A percentile compares a stretch with the other conserved stretches of the same genome.
phyloP scores from a whole-genome alignment of 495 filamentous ascomycete species.

The Penicillium macrosclerotiorum region DNA sequence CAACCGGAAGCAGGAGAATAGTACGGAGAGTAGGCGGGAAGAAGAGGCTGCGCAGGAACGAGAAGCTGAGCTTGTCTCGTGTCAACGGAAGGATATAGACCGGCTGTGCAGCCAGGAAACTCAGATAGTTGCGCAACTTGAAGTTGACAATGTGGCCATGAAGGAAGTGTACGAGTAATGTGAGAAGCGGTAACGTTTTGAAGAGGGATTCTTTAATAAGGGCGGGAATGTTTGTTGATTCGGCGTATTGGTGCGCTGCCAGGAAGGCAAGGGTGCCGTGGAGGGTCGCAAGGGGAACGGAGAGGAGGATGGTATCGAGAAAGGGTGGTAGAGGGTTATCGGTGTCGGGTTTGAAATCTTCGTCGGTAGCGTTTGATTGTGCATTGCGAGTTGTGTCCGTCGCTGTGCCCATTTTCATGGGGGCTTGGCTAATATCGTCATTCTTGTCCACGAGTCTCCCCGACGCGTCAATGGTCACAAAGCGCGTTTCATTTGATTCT shows the following conservation, averaged over 20 bases:
- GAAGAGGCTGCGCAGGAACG: constrained; percentile 31
- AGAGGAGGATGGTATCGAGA: constrained; percentile 50
- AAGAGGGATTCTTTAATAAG: constrained; percentile 48
- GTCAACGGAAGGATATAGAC: constrained; percentile 31
- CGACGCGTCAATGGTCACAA: constrained; percentile 37
- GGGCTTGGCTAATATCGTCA: constrained; percentile 15
- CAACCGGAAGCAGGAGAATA: constrained; percentile 41
- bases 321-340: constrained; percentile 37
- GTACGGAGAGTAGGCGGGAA: constrained; percentile 38
- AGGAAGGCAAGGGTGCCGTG: constrained; percentile 87
- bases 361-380: neutral
- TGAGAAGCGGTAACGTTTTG: constrained; percentile 41
- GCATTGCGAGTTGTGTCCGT: constrained; percentile 1
- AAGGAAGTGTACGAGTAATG: constrained; percentile 43
- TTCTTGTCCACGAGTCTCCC: constrained; percentile 35
- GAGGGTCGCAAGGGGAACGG: constrained; percentile 70
- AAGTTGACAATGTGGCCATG: constrained; percentile 45
- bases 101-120: constrained; percentile 11
- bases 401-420: constrained; percentile 3
- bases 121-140: constrained; percentile 5
- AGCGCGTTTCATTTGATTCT: constrained; percentile 28
- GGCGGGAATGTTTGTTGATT: constrained; percentile 57
- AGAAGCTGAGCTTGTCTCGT: constrained; percentile 28
- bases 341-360: constrained; percentile 9
- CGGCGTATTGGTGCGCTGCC: constrained; percentile 86